Percentiles rank a stretch among this genome's conserved stretches.
phyloP scores from a whole-genome alignment of 1,284 basidiomycete species.

The Microbotryum saponariae region DNA sequence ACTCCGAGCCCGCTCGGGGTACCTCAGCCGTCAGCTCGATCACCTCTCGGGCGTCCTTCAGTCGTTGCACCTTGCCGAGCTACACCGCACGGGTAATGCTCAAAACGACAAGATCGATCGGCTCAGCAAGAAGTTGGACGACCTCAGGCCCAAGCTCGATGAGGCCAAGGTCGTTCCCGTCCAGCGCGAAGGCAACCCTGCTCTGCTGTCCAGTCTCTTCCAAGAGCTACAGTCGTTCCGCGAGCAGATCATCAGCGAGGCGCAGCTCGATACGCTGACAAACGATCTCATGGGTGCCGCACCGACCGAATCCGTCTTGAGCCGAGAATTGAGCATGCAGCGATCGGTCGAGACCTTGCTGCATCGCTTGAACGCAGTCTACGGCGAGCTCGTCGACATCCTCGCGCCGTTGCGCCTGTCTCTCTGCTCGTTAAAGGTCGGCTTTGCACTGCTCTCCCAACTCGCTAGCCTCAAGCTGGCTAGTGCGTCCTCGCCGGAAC shows the following conservation, averaged over 20 bases:
- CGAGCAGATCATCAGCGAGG: conserved; percentile 34
- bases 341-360: conserved; percentile 39
- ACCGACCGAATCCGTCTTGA: conserved; percentile 30
- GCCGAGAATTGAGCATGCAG: conserved; percentile 40
- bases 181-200: conserved; percentile 47
- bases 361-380: conserved; percentile 26
- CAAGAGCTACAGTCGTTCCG: conserved; percentile 67
- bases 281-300: conserved; percentile 21
- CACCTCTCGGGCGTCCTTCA: conserved; percentile 38
- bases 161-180: conserved; percentile 33
- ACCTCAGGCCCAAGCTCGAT: conserved; percentile 33
- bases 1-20: conserved; percentile 33
- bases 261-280: conserved; percentile 37
- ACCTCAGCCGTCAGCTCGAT: conserved; percentile 21
- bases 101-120: conserved; percentile 49
- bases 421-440: conserved; percentile 28
- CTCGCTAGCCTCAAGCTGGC: neutral
- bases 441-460: conserved; percentile 25
- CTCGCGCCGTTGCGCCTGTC: conserved; percentile 28
- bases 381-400: conserved; percentile 26
- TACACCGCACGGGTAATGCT: conserved; percentile 54
- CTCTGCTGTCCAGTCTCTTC: conserved; percentile 68
- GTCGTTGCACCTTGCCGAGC: conserved; percentile 56
- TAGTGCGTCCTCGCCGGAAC: neutral
- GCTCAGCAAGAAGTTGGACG: conserved; percentile 41